phyloP scores from a whole-genome alignment of 2,329 filamentous ascomycete genomes.

The Venturia aucupariae region DNA sequence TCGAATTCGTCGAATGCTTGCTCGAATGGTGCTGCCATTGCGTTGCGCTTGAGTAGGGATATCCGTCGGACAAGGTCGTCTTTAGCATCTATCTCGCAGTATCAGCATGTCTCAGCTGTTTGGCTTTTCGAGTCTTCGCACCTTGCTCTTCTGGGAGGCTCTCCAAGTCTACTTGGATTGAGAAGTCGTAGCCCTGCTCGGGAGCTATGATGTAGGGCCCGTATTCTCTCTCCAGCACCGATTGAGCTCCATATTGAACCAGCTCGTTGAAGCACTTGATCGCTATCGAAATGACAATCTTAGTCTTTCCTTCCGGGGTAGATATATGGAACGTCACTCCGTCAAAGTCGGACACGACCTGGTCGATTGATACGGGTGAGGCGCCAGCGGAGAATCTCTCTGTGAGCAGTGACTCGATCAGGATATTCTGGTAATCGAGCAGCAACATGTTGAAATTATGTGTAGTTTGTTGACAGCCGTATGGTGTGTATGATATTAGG shows the following conservation, averaged over 20 bases:
- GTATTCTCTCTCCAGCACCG: conserved; percentile 90
- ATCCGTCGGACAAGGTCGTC: conserved; percentile 82
- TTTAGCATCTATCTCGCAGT: conserved; percentile 54
- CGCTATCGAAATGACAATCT: conserved; percentile 88
- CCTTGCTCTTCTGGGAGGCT: conserved; percentile 72
- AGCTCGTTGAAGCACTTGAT: conserved; percentile 94
- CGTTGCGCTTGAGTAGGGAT: conserved; percentile 90
- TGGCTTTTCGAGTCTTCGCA: conserved; percentile 26
- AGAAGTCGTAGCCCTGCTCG: conserved; percentile 94
- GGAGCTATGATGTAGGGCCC: conserved; percentile 79
- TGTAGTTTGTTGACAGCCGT: not conserved
- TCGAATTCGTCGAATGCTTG: conserved; percentile 92
- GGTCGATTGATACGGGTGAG: conserved; percentile 81
- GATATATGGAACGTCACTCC: conserved; percentile 98
- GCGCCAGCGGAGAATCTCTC: conserved; percentile 81
- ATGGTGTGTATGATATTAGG: conserved; percentile 3
- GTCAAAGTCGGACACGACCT: conserved; percentile 98
- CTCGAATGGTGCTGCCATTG: conserved; percentile 97
- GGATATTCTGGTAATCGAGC: conserved; percentile 96
- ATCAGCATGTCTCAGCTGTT: conserved; percentile 18
- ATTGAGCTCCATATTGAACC: conserved; percentile 82
- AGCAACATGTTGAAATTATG: conserved; percentile 58
- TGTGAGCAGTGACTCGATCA: conserved; percentile 91
- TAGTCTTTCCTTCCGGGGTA: conserved; percentile 84
- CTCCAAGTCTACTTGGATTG: conserved; percentile 80